These are phyloP conservation scores for Colletotrichum costaricense DNA, from an alignment of 2,329 filamentous ascomycete species.

Conservation along the genomic window DNA sequence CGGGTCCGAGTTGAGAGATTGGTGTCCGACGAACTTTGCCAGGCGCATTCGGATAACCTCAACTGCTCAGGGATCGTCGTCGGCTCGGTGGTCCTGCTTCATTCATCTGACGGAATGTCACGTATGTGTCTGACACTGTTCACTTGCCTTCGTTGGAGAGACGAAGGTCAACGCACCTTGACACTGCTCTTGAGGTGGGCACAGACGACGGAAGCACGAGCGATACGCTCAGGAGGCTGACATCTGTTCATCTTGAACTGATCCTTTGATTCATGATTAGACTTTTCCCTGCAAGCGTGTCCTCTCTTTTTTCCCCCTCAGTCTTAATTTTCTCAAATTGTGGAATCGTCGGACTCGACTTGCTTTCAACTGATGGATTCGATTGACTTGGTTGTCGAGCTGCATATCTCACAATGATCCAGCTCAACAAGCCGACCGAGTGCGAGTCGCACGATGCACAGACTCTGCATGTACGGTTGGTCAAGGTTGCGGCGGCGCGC, in stretches of 20 bases:
- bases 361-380: not conserved
- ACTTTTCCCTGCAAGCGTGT: too few relatives aligned
- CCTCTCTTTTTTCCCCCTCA: not conserved
- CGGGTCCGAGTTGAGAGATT: not conserved
- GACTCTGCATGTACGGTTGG: constrained; percentile 13
- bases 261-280: too few relatives aligned
- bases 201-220: not conserved
- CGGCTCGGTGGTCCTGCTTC: not conserved
- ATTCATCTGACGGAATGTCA: not conserved
- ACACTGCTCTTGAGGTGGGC: not conserved
- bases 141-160: not conserved
- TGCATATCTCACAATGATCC: not conserved
- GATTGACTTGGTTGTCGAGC: not conserved
- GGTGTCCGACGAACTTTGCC: not conserved
- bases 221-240: not conserved
- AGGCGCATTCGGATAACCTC: constrained; percentile 17
- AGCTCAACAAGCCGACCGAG: constrained; percentile 12
- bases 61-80: not conserved
- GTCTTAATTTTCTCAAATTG: not conserved
- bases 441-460: constrained; percentile 15
- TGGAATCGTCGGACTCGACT: not conserved
- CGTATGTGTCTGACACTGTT: not conserved
- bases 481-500: not conserved
- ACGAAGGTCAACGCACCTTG: constrained; percentile 5
- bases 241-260: not conserved